phyloP scores from a whole-genome alignment of 805 yeast genomes.

The Komagataella kurtzmanii region DNA sequence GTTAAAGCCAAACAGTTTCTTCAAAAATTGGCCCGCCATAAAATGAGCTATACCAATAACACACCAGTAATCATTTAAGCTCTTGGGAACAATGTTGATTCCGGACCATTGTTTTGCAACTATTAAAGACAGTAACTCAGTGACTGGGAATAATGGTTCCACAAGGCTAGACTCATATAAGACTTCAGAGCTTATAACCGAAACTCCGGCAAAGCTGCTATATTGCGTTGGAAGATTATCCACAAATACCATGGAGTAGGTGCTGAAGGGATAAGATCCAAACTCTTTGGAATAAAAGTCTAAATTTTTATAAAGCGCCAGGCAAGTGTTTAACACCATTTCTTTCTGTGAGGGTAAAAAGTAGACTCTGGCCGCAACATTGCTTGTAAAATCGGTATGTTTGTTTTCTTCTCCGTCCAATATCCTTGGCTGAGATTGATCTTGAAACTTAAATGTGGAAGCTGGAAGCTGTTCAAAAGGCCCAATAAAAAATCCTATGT shows the following conservation, averaged over 20 bases:
- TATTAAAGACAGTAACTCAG: slow-evolving; percentile 55
- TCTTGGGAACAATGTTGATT: slow-evolving; percentile 72
- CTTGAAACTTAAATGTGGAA: slow-evolving; percentile 21
- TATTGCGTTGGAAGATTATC: slow-evolving; percentile 34
- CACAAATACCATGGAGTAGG: slow-evolving; percentile 68
- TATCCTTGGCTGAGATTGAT: background rate
- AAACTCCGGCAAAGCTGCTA: slow-evolving; percentile 63
- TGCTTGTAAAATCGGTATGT: slow-evolving; percentile 13
- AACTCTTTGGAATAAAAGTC: slow-evolving; percentile 78
- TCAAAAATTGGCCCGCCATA: slow-evolving; percentile 66
- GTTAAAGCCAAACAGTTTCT: slow-evolving; percentile 67
- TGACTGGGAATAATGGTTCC: slow-evolving; percentile 63
- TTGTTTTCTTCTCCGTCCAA: background rate
- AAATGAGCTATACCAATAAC: slow-evolving; percentile 73
- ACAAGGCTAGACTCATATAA: slow-evolving; percentile 62
- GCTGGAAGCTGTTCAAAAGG: slow-evolving; percentile 60
- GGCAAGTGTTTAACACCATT: slow-evolving; percentile 55
- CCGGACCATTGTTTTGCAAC: slow-evolving; percentile 91
- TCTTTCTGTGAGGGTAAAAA: slow-evolving; percentile 45
- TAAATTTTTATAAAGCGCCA: slow-evolving; percentile 64
- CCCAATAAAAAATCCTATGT: slow-evolving; percentile 90
- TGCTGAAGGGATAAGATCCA: slow-evolving; percentile 85
- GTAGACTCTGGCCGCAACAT: slow-evolving; percentile 48
- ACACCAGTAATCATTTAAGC: slow-evolving; percentile 78
- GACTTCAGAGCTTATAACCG: slow-evolving; percentile 44